These are phyloP conservation scores for Colletotrichum neosansevieriae DNA, from an alignment of 2,329 filamentous ascomycete species.

Conservation along the genomic window DNA sequence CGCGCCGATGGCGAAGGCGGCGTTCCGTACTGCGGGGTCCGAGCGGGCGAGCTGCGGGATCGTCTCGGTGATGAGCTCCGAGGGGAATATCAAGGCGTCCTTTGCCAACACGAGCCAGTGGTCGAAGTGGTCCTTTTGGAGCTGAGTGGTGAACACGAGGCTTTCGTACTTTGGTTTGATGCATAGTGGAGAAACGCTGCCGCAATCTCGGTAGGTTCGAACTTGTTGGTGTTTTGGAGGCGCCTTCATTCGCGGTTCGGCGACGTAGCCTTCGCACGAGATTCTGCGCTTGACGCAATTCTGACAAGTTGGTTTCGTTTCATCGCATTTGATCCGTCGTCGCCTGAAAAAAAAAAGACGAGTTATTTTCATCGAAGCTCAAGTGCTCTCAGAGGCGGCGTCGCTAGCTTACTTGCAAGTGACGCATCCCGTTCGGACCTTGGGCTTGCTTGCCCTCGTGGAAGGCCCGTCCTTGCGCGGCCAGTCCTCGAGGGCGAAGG, in stretches of 20 bases:
- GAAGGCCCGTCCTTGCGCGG: slow-evolving; percentile 22
- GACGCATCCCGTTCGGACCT: slow-evolving; percentile 41
- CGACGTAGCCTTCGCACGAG: slow-evolving; percentile 31
- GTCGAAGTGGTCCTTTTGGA: slow-evolving; percentile 33
- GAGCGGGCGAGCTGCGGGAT: slow-evolving; percentile 42
- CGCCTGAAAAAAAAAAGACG: background rate
- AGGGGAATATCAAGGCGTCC: slow-evolving; percentile 28
- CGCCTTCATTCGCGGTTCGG: background rate
- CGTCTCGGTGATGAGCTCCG: slow-evolving; percentile 24
- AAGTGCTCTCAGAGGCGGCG: too few relatives aligned
- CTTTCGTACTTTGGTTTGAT: slow-evolving; percentile 31
- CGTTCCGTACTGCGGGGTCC: slow-evolving; percentile 49
- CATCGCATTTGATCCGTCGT: slow-evolving; percentile 33
- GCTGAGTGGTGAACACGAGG: slow-evolving; percentile 29
- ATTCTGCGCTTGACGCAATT: slow-evolving; percentile 29
- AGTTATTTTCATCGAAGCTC: background rate
- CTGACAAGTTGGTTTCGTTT: slow-evolving; percentile 30
- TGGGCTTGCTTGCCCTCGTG: slow-evolving; percentile 39
- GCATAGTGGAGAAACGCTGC: slow-evolving; percentile 13
- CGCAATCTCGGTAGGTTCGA: background rate
- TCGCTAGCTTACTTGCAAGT: slow-evolving; percentile 37
- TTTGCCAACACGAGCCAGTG: slow-evolving; percentile 25
- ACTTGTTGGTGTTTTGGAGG: background rate
- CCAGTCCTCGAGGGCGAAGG: slow-evolving; percentile 34
- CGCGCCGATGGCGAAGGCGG: slow-evolving; percentile 56